phyloP scores from a whole-genome alignment of 345 rosid genomes.

The Turritis glabra region DNA sequence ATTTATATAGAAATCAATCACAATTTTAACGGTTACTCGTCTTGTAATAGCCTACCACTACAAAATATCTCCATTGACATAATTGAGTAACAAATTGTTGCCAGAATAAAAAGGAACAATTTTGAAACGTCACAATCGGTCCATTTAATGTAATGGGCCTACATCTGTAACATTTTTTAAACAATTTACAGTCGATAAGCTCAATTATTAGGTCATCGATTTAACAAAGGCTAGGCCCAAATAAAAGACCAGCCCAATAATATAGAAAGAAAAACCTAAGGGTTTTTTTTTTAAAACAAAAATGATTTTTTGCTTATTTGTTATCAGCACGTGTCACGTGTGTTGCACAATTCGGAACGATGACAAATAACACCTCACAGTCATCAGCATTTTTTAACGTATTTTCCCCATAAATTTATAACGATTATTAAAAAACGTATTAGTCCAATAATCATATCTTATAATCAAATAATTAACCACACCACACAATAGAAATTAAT shows the following conservation, averaged over 20 bases:
- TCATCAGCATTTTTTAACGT: constrained; percentile 3
- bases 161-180: background rate
- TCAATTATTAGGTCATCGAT: background rate
- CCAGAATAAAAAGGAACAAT: background rate
- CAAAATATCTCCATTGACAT: no score
- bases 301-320: background rate
- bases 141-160: background rate
- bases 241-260: no score
- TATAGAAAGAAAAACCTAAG: no score
- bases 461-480: constrained; percentile 1
- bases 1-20: no score
- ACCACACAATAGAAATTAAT: background rate
- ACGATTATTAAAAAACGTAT: constrained; percentile 8
- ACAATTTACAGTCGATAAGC: no score
- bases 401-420: constrained; percentile 6
- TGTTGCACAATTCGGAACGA: constrained; percentile 9
- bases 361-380: constrained; percentile 15
- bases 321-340: constrained; percentile 17
- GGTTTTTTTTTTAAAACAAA: no score
- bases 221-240: background rate
- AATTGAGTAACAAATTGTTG: no score
- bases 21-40: no score
- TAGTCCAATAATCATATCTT: constrained; percentile 21
- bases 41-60: no score
- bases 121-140: background rate